Percentiles rank a stretch among this genome's conserved stretches.
phyloP scores from a whole-genome alignment of 2,329 filamentous ascomycete genomes.

The Tolypocladium guangdongense region DNA sequence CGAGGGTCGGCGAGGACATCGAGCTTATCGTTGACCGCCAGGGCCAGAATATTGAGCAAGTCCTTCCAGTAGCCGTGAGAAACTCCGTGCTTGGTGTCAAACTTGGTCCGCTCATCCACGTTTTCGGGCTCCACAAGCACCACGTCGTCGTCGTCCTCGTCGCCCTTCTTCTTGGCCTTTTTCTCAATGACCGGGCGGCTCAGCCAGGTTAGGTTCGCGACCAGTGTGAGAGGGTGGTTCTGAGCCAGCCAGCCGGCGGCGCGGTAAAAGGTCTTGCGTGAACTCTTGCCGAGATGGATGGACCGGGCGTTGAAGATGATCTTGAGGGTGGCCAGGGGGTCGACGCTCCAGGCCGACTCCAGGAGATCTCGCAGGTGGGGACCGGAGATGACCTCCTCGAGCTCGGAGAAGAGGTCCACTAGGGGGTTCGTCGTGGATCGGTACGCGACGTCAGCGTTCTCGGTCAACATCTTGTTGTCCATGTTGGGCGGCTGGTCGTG shows the following conservation, averaged over 20 bases:
- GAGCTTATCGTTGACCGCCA: conserved; percentile 38
- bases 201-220: conserved; percentile 43
- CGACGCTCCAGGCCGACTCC: conserved; percentile 35
- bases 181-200: conserved; percentile 45
- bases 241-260: conserved; percentile 44
- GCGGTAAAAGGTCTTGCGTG: conserved; percentile 35
- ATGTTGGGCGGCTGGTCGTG: conserved; percentile 9
- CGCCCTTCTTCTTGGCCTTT: conserved; percentile 24
- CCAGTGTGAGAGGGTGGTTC: conserved; percentile 42
- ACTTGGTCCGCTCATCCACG: conserved; percentile 22
- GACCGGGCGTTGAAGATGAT: conserved; percentile 50
- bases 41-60: conserved; percentile 43
- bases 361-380: conserved; percentile 29
- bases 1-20: conserved; percentile 26
- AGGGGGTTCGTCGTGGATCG: conserved; percentile 32
- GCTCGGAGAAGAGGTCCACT: conserved; percentile 43
- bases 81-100: conserved; percentile 35
- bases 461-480: conserved; percentile 38
- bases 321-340: conserved; percentile 39
- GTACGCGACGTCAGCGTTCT: conserved; percentile 38
- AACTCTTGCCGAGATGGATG: conserved; percentile 49
- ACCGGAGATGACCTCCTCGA: conserved; percentile 29
- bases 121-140: conserved; percentile 21
- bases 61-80: conserved; percentile 55
- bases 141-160: conserved; percentile 23